phyloP scores from a whole-genome alignment of 2,329 filamentous ascomycete species.

The Xylariaceae sp. region DNA sequence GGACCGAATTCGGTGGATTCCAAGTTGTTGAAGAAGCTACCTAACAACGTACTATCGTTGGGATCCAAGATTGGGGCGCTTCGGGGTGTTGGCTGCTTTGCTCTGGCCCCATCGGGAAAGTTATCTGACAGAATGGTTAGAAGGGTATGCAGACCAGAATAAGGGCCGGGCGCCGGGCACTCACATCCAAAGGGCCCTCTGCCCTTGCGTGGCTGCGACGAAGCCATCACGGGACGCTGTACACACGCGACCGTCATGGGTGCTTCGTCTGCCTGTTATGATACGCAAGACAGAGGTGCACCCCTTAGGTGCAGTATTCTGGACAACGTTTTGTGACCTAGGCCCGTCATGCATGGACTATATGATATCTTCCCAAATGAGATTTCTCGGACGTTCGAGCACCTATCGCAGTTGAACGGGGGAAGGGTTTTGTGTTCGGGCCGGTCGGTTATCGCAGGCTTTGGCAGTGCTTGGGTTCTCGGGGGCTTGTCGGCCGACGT shows the following conservation, averaged over 20 bases:
- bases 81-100: constrained; percentile 54
- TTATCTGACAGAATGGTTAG: constrained; percentile 18
- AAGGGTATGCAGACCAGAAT: constrained; percentile 1
- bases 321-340: no score
- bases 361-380: no score
- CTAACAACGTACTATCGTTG: constrained; percentile 53
- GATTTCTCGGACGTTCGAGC: no score
- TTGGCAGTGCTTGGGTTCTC: no score
- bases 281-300: constrained; percentile 10
- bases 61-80: constrained; percentile 62
- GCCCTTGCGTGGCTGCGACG: constrained; percentile 50
- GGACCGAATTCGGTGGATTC: constrained; percentile 46
- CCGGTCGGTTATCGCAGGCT: no score
- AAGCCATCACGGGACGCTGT: constrained; percentile 55
- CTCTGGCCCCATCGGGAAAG: constrained; percentile 12
- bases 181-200: constrained; percentile 63
- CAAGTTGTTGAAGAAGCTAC: constrained; percentile 52
- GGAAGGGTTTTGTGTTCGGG: no score
- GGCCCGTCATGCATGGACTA: no score
- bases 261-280: constrained; percentile 29
- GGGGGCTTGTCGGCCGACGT: no score
- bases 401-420: no score
- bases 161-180: constrained; percentile 30
- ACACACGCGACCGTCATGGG: constrained; percentile 48
- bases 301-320: no score